Evolutionary conservation across 2,329 filamentous ascomycete genomes (phyloP).

Genomic region (Epichloe gansuensis): DNA sequence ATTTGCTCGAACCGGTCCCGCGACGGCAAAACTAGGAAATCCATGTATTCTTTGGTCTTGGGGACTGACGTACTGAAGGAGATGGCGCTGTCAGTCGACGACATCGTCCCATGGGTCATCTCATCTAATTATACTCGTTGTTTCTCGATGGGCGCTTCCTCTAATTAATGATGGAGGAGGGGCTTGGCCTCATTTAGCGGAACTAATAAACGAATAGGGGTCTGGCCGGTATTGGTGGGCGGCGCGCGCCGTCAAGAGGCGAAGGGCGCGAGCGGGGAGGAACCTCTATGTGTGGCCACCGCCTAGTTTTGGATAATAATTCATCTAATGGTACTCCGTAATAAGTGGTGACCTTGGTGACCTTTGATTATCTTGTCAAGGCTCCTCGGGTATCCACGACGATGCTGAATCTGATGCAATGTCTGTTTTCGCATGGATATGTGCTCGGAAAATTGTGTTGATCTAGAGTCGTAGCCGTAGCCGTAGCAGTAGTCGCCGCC

Average conservation of each 20-base stretch:
- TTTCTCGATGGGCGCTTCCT: background rate
- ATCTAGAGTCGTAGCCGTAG: background rate
- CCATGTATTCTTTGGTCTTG: slow-evolving; percentile 34
- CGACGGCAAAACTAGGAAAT: slow-evolving; percentile 36
- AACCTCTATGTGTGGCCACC: no score
- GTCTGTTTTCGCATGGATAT: no score
- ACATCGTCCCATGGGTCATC: background rate
- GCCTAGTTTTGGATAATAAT: no score
- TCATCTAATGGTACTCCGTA: no score
- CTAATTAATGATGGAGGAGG: background rate
- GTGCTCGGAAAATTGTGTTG: background rate
- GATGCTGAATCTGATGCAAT: no score
- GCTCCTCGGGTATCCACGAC: no score
- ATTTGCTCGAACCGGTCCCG: slow-evolving; percentile 36
- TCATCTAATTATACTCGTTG: background rate
- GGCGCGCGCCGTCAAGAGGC: background rate
- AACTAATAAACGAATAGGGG: background rate
- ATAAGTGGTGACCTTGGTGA: no score
- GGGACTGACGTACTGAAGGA: slow-evolving; percentile 6
- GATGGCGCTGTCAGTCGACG: slow-evolving; percentile 6
- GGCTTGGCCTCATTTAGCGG: background rate
- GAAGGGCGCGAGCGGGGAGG: background rate
- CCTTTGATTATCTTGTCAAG: no score
- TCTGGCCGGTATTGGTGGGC: background rate
- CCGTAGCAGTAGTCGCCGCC: background rate